Conservation (phyloP, 225 moss, liverwort and hornwort species). For the Bryum argenteum region DNA sequence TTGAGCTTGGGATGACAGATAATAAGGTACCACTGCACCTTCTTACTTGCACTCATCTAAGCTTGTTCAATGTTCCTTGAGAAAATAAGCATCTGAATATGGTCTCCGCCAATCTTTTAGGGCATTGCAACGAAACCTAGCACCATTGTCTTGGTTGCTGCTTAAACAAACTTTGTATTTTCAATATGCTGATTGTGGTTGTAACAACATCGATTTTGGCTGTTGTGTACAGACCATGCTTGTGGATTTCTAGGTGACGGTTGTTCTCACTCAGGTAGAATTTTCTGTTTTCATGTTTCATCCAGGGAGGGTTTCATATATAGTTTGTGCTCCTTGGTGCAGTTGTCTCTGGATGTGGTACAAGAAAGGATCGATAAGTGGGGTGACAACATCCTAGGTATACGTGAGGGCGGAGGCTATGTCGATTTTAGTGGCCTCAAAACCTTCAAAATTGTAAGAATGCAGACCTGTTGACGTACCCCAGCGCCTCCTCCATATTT, state of each 20-base stretch:
- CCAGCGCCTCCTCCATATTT: conserved; percentile 5
- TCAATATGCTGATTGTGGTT: not conserved
- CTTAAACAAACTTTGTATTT: not conserved
- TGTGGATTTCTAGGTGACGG: no score
- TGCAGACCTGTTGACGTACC: conserved; percentile 6
- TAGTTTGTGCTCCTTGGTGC: conserved; percentile 34
- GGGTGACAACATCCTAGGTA: conserved; percentile 56
- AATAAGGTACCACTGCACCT: conserved; percentile 68
- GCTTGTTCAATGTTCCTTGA: not conserved
- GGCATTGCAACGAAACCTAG: not conserved
- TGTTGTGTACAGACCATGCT: not conserved
- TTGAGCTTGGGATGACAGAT: conserved; percentile 79
- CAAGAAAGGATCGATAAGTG: conserved; percentile 77
- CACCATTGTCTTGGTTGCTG: not conserved
- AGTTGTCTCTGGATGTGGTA: conserved; percentile 82
- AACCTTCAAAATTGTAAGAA: conserved; percentile 53
- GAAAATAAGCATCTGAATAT: not conserved
- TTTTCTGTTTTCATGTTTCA: conserved; percentile 9
- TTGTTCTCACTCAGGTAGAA: not conserved
- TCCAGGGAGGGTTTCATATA: not conserved
- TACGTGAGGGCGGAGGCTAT: conserved; percentile 72
- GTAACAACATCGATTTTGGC: not conserved
- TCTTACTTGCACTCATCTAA: not conserved
- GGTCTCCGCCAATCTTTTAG: not conserved
- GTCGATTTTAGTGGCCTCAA: conserved; percentile 51